Conservation (phyloP, 306 rosid genomes). For the Prunus davidiana region DNA sequence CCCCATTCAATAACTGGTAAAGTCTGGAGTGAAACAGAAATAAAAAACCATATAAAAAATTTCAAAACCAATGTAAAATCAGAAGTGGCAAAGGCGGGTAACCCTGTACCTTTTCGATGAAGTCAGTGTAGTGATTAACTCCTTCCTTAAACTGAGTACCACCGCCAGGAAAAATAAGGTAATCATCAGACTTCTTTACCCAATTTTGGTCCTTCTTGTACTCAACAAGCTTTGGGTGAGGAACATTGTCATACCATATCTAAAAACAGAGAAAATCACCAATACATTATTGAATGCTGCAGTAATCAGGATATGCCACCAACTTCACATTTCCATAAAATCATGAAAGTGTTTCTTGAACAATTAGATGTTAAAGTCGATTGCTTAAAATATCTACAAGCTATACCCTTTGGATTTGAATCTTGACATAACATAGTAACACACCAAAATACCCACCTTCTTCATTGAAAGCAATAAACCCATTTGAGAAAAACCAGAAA, state of each 20-base stretch:
- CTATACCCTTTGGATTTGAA: neutral
- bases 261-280: slow-evolving; percentile 5
- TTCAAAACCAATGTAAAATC: neutral
- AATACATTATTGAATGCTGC: neutral
- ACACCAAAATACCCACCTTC: neutral
- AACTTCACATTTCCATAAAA: neutral
- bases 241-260: slow-evolving; percentile 94
- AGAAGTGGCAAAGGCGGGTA: neutral
- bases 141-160: slow-evolving; percentile 99
- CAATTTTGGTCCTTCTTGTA: slow-evolving; percentile 95
- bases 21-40: slow-evolving; percentile 36
- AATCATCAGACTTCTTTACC: slow-evolving; percentile 72
- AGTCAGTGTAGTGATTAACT: slow-evolving; percentile 56
- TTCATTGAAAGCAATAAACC: neutral
- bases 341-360: neutral
- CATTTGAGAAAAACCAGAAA: neutral
- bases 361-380: neutral
- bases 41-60: slow-evolving; percentile 18
- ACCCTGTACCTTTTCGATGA: slow-evolving; percentile 54
- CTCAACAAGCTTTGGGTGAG: slow-evolving; percentile 85
- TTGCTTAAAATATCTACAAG: neutral
- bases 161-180: slow-evolving; percentile 87
- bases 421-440: no score
- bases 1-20: slow-evolving; percentile 69
- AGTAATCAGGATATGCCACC: neutral